phyloP scores from a whole-genome alignment of 1,284 basidiomycete genomes.

The Moesziomyces parantarcticus region DNA sequence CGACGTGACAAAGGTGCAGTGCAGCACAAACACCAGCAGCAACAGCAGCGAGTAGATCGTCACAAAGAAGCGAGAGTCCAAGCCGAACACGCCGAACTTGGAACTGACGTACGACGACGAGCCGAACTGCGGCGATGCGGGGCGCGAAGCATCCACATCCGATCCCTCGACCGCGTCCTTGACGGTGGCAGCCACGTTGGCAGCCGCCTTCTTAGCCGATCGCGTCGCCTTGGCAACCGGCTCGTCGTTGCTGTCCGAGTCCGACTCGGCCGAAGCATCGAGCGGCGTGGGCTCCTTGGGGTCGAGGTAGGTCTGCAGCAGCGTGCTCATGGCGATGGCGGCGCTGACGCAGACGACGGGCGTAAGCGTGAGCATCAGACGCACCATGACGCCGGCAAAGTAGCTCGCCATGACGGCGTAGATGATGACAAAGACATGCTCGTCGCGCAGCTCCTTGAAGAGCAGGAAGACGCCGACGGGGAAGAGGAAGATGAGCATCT shows the following conservation, averaged over 20 bases:
- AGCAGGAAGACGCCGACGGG: constrained; percentile 93
- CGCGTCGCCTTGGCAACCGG: constrained; percentile 67
- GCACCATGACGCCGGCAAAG: constrained; percentile 99
- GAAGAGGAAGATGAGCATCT: constrained; percentile 97
- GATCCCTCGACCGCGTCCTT: background rate
- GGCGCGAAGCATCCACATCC: constrained; percentile 18
- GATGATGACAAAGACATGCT: constrained; percentile 98
- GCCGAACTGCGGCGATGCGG: constrained; percentile 29
- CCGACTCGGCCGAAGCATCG: constrained; percentile 58
- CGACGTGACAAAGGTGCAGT: constrained; percentile 97
- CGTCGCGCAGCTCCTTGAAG: constrained; percentile 93
- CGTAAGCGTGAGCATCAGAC: constrained; percentile 90
- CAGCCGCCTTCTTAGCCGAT: constrained; percentile 61
- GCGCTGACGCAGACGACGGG: constrained; percentile 91
- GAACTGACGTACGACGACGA: constrained; percentile 18
- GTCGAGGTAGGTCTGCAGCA: constrained; percentile 90
- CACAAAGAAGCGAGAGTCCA: constrained; percentile 84
- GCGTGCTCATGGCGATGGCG: constrained; percentile 87
- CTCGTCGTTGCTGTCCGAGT: constrained; percentile 49
- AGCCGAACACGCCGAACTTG: constrained; percentile 80
- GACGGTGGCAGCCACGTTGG: constrained; percentile 49
- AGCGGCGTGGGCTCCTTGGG: constrained; percentile 72
- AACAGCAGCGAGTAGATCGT: constrained; percentile 81
- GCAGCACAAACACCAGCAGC: constrained; percentile 81
- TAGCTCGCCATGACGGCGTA: constrained; percentile 96